phyloP scores from a whole-genome alignment of 257 asterid genomes.

The Solanum virginianum region DNA sequence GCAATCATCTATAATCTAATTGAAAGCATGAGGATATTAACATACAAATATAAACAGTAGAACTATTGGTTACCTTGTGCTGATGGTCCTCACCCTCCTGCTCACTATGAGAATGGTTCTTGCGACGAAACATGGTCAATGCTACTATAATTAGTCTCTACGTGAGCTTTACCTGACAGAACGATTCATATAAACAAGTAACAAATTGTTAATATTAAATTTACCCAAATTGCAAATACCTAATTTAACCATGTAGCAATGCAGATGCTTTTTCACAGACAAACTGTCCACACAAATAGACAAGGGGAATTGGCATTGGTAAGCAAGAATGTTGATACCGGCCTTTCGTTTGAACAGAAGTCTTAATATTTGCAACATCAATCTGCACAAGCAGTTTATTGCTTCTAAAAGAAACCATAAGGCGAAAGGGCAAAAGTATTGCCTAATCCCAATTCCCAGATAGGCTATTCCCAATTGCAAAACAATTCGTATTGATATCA shows the following conservation, averaged over 20 bases:
- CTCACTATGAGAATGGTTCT: conserved; percentile 33
- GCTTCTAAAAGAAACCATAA: not conserved
- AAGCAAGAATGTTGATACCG: not conserved
- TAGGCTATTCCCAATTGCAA: not conserved
- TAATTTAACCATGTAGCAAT: not conserved
- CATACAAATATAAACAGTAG: not conserved
- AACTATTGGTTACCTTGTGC: conserved; percentile 46
- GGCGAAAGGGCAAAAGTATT: not conserved
- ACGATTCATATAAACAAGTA: not conserved
- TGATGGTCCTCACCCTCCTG: conserved; percentile 46
- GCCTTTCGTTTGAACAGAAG: not conserved
- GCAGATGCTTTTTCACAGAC: not conserved
- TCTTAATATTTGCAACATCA: not conserved
- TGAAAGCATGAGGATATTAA: not conserved
- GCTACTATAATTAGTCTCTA: not conserved
- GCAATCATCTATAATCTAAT: not conserved
- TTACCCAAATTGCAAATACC: not conserved
- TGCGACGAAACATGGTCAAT: conserved; percentile 52
- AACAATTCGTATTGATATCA: not conserved
- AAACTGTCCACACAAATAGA: not conserved
- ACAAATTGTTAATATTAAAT: not conserved
- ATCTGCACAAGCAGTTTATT: not conserved
- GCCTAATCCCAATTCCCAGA: not conserved
- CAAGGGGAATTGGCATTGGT: not conserved
- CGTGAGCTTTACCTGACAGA: not conserved